Percentiles rank a stretch among this genome's conserved stretches.
Conservation (phyloP, 768 basidiomycete species). For the Mycena crocata region DNA sequence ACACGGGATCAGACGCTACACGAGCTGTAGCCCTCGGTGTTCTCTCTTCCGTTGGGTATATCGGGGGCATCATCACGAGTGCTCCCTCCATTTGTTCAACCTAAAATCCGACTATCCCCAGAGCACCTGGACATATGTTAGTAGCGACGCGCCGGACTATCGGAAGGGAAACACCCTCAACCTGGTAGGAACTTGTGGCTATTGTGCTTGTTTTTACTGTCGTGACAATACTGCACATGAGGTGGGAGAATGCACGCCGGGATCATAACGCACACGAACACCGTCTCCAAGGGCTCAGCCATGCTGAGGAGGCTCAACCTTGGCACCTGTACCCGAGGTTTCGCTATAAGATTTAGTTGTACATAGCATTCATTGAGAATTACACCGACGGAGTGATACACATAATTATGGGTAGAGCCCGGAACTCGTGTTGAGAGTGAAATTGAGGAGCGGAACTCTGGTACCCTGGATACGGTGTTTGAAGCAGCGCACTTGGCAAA, state of each 20-base stretch:
- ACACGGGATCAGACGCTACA: constrained; percentile 11
- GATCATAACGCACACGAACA: constrained; percentile 1
- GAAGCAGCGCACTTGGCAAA: too few relatives aligned
- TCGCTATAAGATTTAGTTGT: not conserved
- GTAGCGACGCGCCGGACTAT: constrained; percentile 6
- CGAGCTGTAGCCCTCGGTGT: constrained; percentile 10
- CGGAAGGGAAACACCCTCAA: constrained; percentile 12
- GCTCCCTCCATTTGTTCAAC: too few relatives aligned
- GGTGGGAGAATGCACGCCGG: constrained; percentile 14
- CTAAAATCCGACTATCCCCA: too few relatives aligned
- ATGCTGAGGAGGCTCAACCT: not conserved
- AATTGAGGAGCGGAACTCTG: too few relatives aligned
- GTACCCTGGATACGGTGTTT: too few relatives aligned
- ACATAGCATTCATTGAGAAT: too few relatives aligned
- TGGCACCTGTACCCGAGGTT: not conserved
- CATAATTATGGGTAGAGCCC: too few relatives aligned
- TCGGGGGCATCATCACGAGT: constrained; percentile 10
- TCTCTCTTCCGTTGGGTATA: constrained; percentile 10
- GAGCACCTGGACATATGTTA: constrained; percentile 17
- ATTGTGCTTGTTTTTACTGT: not conserved
- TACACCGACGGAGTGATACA: too few relatives aligned
- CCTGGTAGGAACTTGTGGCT: constrained; percentile 3
- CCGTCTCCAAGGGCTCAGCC: constrained; percentile 1
- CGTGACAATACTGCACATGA: constrained; percentile 5
- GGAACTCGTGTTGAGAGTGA: too few relatives aligned